Conservation (phyloP, 768 basidiomycete species). For the Rhodotorula diobovata region DNA sequence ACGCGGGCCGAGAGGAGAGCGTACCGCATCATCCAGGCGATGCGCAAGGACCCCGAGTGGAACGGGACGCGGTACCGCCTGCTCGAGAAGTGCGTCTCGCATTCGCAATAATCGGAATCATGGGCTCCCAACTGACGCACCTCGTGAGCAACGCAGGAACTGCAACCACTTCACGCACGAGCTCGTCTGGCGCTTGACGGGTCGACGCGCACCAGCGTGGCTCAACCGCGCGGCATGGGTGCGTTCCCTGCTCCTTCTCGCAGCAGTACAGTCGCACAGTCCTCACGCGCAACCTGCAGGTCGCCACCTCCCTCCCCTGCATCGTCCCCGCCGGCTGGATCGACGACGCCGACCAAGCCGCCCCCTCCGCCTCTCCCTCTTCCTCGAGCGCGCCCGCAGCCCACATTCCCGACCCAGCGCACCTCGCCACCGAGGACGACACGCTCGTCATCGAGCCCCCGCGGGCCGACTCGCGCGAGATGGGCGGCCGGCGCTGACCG, state of each 20-base stretch:
- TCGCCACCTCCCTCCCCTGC: constrained; percentile 32
- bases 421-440: neutral
- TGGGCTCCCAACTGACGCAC: too few species aligned
- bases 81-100: constrained; percentile 10
- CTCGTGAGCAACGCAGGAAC: constrained; percentile 9
- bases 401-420: constrained; percentile 10
- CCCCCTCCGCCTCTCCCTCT: constrained; percentile 1
- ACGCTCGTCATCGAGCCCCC: constrained; percentile 20
- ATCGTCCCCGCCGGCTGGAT: constrained; percentile 33
- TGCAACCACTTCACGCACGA: constrained; percentile 36
- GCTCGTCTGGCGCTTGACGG: constrained; percentile 24
- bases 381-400: neutral
- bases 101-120: too few species aligned
- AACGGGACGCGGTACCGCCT: constrained; percentile 19
- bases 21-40: constrained; percentile 25
- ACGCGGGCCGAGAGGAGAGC: constrained; percentile 15
- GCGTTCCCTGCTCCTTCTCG: neutral
- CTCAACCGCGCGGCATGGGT: constrained; percentile 33
- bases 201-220: constrained; percentile 13
- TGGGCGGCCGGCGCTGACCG: constrained; percentile 3
- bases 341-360: constrained; percentile 31
- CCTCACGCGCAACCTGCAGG: neutral
- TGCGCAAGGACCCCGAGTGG: constrained; percentile 17
- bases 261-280: neutral
- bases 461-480: constrained; percentile 20